Conservation (phyloP, 192 early-diverging fungal species). For the Coemansia sp. region DNA sequence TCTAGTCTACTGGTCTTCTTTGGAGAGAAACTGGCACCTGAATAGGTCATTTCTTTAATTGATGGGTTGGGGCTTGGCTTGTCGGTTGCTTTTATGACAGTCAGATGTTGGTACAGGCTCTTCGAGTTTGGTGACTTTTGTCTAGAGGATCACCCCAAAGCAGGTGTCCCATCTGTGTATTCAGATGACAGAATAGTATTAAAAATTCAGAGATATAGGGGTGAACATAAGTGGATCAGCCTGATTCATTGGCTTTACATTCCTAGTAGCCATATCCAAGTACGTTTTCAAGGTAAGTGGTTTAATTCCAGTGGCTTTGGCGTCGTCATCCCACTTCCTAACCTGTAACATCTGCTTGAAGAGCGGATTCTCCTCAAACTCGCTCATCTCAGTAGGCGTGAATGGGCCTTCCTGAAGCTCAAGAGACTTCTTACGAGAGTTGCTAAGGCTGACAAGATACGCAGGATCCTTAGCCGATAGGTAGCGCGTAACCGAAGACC, state of each 20-base stretch:
- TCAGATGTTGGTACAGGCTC: no score
- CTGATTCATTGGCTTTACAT: constrained; percentile 12
- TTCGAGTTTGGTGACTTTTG: no score
- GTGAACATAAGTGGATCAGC: no score
- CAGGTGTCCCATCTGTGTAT: no score
- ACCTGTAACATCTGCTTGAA: constrained; percentile 58
- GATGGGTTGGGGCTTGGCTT: no score
- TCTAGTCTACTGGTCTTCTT: no score
- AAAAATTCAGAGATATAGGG: no score
- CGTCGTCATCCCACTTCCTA: constrained; percentile 60
- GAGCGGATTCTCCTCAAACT: constrained; percentile 56
- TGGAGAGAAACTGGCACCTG: no score
- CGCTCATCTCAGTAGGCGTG: constrained; percentile 40
- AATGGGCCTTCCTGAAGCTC: constrained; percentile 60
- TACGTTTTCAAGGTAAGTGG: constrained; percentile 55
- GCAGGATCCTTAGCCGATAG: constrained; percentile 49
- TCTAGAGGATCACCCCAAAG: no score
- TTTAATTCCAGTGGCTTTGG: constrained; percentile 51
- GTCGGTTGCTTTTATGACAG: no score
- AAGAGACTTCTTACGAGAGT: constrained; percentile 57
- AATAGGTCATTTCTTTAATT: no score
- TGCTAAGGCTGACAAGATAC: constrained; percentile 54
- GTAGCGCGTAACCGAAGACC: constrained; percentile 60
- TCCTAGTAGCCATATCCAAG: constrained; percentile 39
- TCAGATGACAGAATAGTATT: no score